These are phyloP conservation scores for Aulographum hederae DNA, from an alignment of 2,329 filamentous ascomycete genomes.

Conservation along the genomic window DNA sequence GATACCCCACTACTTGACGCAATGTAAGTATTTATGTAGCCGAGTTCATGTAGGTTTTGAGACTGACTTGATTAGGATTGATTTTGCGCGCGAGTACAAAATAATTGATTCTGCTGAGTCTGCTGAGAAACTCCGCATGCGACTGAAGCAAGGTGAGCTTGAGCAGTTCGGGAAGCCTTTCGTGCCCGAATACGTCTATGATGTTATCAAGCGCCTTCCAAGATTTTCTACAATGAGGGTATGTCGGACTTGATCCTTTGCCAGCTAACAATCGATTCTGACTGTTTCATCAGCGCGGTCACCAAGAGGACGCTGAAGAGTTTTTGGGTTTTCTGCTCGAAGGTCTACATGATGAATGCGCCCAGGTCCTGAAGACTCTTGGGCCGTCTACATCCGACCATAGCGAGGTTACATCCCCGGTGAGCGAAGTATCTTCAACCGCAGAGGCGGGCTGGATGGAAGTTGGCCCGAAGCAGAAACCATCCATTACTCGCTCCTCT, in stretches of 20 bases:
- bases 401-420: conserved; percentile 20
- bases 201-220: conserved; percentile 70
- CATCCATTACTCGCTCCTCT: conserved; percentile 71
- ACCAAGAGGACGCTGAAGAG: conserved; percentile 95
- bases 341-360: conserved; percentile 83
- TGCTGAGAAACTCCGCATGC: conserved; percentile 52
- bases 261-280: not conserved
- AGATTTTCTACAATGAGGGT: conserved; percentile 87
- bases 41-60: not conserved
- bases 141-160: conserved; percentile 64
- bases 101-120: conserved; percentile 64
- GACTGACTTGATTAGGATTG: conserved; percentile 49
- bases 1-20: conserved; percentile 87
- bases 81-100: conserved; percentile 88
- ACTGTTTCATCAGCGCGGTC: conserved; percentile 45
- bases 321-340: conserved; percentile 88
- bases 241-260: conserved; percentile 4
- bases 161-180: conserved; percentile 85
- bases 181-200: conserved; percentile 86
- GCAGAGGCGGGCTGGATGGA: conserved; percentile 69
- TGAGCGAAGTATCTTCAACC: conserved; percentile 21
- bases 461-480: conserved; percentile 79
- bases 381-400: conserved; percentile 11
- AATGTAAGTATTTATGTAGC: conserved; percentile 41
- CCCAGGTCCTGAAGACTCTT: conserved; percentile 46